Evolutionary conservation across 2,329 filamentous ascomycete species (phyloP).

Genomic region (Emmonsiellopsis sp.): DNA sequence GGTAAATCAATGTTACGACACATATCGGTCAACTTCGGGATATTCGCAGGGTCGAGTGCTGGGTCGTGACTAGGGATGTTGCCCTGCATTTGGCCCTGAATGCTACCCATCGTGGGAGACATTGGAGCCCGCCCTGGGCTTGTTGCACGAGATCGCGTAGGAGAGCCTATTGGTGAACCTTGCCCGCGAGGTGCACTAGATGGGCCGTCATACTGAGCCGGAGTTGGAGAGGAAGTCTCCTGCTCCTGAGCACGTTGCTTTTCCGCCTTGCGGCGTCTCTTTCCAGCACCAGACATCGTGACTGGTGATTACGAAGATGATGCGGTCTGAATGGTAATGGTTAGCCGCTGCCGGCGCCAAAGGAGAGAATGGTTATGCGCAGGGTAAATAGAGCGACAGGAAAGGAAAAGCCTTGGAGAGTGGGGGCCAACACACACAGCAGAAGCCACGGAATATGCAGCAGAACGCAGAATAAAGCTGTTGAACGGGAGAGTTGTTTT

Average conservation of each 20-base stretch:
- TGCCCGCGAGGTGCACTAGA: neutral
- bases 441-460: no score
- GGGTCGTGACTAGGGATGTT: constrained; percentile 6
- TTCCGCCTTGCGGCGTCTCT: constrained; percentile 5
- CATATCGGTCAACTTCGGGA: constrained; percentile 4
- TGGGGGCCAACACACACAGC: neutral
- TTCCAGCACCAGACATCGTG: constrained; percentile 9
- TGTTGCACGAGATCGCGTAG: neutral
- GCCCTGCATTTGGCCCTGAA: neutral
- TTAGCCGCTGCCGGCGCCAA: neutral
- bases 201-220: constrained; percentile 7
- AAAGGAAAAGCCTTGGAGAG: neutral
- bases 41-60: neutral
- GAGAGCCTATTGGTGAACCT: constrained; percentile 1
- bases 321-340: neutral
- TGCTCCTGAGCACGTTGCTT: neutral
- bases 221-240: neutral
- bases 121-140: neutral
- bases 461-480: no score
- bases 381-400: neutral
- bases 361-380: neutral
- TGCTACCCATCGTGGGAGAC: neutral
- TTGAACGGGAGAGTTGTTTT: no score
- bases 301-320: neutral
- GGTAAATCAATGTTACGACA: constrained; percentile 9